Percentiles rank a stretch among this genome's conserved stretches.
These are phyloP conservation scores for Sphaerulina musiva DNA, from an alignment of 2,329 filamentous ascomycete genomes.

Conservation along the genomic window DNA sequence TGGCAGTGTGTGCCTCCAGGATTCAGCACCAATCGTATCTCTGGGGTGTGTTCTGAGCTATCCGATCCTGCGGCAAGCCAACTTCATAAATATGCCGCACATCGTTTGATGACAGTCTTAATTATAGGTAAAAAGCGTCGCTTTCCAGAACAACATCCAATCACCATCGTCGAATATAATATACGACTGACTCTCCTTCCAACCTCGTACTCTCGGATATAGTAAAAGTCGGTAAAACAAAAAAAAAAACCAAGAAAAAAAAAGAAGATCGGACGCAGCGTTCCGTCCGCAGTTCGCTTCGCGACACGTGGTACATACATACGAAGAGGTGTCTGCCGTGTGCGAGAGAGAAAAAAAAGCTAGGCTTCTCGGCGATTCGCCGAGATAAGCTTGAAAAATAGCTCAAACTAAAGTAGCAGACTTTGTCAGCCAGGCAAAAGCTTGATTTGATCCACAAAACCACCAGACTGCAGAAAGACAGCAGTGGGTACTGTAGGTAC, in stretches of 20 bases:
- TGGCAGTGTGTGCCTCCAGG: not conserved
- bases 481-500: no score
- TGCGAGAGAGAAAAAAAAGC: not conserved
- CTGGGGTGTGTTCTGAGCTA: not conserved
- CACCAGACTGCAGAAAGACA: not conserved
- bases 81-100: no score
- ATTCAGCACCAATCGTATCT: not conserved
- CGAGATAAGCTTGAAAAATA: conserved; percentile 16
- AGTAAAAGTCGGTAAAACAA: not conserved
- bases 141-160: not conserved
- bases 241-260: no score
- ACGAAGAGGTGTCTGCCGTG: conserved; percentile 1
- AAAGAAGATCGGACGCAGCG: no score
- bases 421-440: conserved; percentile 6
- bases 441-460: conserved; percentile 8
- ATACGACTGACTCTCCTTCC: not conserved
- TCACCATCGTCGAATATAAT: not conserved
- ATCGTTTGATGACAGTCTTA: no score
- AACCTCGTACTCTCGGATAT: conserved; percentile 2
- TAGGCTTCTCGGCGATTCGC: conserved; percentile 11
- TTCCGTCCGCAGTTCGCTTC: not conserved
- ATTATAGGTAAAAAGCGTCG: no score
- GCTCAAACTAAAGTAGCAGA: conserved; percentile 9
- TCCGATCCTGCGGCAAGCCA: no score
- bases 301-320: conserved; percentile 1